A percentile compares a stretch with the other conserved stretches of the same genome.
phyloP scores from a whole-genome alignment of 129 eudicot genomes.

The Artemisia annua region DNA sequence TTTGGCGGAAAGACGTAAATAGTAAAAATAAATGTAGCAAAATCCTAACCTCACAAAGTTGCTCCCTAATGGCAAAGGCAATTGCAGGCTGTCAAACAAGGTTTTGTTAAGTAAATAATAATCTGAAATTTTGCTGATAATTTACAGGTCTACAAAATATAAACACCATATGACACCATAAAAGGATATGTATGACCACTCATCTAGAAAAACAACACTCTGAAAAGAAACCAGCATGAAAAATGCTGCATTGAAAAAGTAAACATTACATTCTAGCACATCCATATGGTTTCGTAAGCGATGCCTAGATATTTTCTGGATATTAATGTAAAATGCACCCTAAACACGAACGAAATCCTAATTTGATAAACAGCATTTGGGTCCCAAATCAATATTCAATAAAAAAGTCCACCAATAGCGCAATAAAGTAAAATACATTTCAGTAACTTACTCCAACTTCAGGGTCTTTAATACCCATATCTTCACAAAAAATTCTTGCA shows the following conservation, averaged over 20 bases:
- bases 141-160: not conserved
- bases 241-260: not conserved
- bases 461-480: conserved; percentile 89
- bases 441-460: conserved; percentile 89
- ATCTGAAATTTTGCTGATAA: not conserved
- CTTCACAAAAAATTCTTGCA: conserved; percentile 82
- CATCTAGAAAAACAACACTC: not conserved
- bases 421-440: not conserved
- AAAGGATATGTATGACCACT: not conserved
- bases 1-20: not conserved
- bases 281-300: not conserved
- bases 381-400: not conserved
- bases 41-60: conserved; percentile 76
- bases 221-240: not conserved
- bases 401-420: not conserved
- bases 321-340: not conserved
- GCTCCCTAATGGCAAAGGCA: conserved; percentile 91
- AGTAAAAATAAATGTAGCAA: conserved; percentile 9
- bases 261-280: not conserved
- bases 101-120: conserved; percentile 10
- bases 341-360: not conserved
- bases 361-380: too few species aligned
- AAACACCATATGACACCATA: not conserved
- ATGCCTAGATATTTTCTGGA: not conserved
- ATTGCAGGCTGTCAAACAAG: conserved; percentile 75